These are phyloP conservation scores for Talaromyces sp. DNA, from an alignment of 2,329 filamentous ascomycete species.

Conservation along the genomic window DNA sequence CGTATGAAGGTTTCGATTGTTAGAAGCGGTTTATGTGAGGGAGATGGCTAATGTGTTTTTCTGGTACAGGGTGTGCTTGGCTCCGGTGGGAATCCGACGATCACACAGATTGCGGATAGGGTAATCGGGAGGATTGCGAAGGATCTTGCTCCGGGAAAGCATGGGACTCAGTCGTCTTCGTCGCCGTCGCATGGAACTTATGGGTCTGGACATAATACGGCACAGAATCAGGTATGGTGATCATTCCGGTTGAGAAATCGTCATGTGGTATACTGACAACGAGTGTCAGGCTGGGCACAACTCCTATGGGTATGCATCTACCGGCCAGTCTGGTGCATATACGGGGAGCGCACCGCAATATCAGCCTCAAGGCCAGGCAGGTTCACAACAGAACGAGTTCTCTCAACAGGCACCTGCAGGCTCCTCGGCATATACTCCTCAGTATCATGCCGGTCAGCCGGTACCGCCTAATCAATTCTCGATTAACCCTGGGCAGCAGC, in stretches of 20 bases:
- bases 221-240: conserved; percentile 17
- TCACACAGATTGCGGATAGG: conserved; percentile 20
- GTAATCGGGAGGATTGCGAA: conserved; percentile 22
- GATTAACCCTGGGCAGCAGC: background rate
- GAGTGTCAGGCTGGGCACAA: conserved; percentile 17
- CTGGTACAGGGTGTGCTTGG: conserved; percentile 17
- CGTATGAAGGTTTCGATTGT: conserved; percentile 26
- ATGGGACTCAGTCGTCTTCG: conserved; percentile 6
- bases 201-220: conserved; percentile 3
- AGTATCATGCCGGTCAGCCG: conserved; percentile 11
- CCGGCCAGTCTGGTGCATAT: conserved; percentile 17
- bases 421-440: conserved; percentile 4
- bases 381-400: background rate
- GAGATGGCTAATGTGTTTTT: conserved; percentile 24
- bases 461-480: conserved; percentile 9
- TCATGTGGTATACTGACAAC: background rate
- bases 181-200: conserved; percentile 8
- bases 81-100: conserved; percentile 10
- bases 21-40: background rate
- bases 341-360: conserved; percentile 19
- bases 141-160: conserved; percentile 15
- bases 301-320: conserved; percentile 20
- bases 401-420: background rate
- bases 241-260: background rate
- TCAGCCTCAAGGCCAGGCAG: conserved; percentile 15